Percentiles rank a stretch among this genome's conserved stretches.
Evolutionary conservation across 2,329 filamentous ascomycete species (phyloP).

Genomic region (Aspergillus uvarum): DNA sequence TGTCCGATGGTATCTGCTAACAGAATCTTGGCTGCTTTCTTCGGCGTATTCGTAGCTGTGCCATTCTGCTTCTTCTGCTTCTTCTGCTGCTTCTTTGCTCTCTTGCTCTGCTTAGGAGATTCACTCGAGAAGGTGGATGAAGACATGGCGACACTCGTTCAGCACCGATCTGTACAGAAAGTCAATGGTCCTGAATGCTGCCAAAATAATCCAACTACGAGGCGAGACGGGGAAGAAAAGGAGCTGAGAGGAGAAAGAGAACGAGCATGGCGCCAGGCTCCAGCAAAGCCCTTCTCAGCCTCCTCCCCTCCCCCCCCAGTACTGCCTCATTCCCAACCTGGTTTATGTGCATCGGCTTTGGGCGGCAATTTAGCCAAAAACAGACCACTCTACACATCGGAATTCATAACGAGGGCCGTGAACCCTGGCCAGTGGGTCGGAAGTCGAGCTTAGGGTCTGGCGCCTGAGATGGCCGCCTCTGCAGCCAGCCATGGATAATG

Average conservation of each 20-base stretch:
- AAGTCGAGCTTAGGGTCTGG: neutral
- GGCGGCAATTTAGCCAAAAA: neutral
- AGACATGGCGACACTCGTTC: neutral
- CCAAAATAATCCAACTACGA: neutral
- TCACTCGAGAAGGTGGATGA: neutral
- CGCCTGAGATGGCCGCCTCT: neutral
- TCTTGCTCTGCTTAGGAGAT: neutral
- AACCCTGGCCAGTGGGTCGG: neutral
- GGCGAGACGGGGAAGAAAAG: neutral
- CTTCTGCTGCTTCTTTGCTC: neutral
- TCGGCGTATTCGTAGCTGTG: neutral
- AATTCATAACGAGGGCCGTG: neutral
- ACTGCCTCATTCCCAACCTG: neutral
- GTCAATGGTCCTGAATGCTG: neutral
- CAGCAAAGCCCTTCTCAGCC: neutral
- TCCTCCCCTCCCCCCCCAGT: neutral
- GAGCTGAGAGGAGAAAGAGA: neutral
- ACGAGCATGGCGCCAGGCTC: neutral
- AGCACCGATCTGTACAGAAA: neutral
- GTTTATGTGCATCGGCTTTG: neutral
- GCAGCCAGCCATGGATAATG: neutral
- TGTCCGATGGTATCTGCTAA: slow-evolving; percentile 1
- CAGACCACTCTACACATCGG: no score
- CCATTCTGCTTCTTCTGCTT: neutral
- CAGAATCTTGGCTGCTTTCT: neutral